A percentile compares a stretch with the other conserved stretches of the same genome.
These are phyloP conservation scores for Arachis stenosperma DNA, from an alignment of 306 rosid genomes.

Conservation along the genomic window DNA sequence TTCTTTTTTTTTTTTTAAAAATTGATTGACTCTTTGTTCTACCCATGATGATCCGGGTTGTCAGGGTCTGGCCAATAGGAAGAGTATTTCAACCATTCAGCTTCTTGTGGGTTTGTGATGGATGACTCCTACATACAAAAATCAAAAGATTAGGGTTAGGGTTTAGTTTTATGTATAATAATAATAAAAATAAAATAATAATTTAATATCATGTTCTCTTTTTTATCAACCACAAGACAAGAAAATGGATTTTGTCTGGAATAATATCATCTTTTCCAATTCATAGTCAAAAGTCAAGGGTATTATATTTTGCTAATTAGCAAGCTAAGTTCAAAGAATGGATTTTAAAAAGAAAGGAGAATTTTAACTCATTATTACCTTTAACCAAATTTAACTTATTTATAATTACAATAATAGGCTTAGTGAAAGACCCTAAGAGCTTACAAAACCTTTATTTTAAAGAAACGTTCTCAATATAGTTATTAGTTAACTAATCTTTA, in stretches of 20 bases:
- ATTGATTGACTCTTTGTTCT: conserved; percentile 34
- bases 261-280: neutral
- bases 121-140: conserved; percentile 65
- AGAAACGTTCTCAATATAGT: too few relatives aligned
- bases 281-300: neutral
- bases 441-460: too few relatives aligned
- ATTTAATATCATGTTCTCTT: neutral
- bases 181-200: neutral
- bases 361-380: neutral
- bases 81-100: conserved; percentile 95
- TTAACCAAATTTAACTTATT: neutral
- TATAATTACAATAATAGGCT: neutral
- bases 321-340: neutral
- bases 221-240: conserved; percentile 7
- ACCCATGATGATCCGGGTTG: conserved; percentile 83
- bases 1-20: neutral
- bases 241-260: conserved; percentile 18
- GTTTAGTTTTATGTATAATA: conserved; percentile 30
- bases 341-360: neutral
- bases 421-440: too few relatives aligned
- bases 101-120: conserved; percentile 71
- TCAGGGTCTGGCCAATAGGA: conserved; percentile 92
- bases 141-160: conserved; percentile 42
- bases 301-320: neutral
- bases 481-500: too few relatives aligned